Base-by-base conservation (phyloP, 1,139 yeast species). In the Scheffersomyces cryptocercus region DNA sequence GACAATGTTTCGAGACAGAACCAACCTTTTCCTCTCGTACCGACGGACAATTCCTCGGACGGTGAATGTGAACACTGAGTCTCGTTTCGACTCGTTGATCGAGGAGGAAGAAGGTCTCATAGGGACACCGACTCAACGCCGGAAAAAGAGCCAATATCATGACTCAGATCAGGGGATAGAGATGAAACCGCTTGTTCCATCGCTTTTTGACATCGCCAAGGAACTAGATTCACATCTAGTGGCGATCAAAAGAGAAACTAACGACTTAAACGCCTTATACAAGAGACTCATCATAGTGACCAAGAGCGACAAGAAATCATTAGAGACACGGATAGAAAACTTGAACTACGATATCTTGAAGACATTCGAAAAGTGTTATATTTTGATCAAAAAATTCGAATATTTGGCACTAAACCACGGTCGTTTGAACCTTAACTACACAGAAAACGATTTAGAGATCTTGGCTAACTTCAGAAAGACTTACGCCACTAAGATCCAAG, bases 241-340 rank as follows among this genome's bases (percentile, higher is more conserved):
- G 1, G 69, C 69, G 15, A 75, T 86, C 43, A 75, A 77, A 45
- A 51, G 56, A 35, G 68, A 82, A 55, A 76, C 84, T 49, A 70
- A 73, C 47, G 79, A 76, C 46, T 72, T 93, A 54, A 84, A 82
- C 43, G 75, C 78, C 30, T 64, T 89, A 39, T 95, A 95, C 62
- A 85, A 87, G 61, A 86, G 85, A 64, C 86, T 91, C 52, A 75
- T 93, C 28, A 77, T 93, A 38, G 96, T 97, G 2, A 93, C 93
- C 34, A 88, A 90, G 58, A 84, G 79, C 51, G 97, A 91, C 60
- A 77, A 88, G 50, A 73, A 75, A 16, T 83, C 82, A 51, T 86
- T 85, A 53, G 88, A 85, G 50, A 79, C 76, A 47, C 64, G 67
- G 44, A 89, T 95, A 50, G 97, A 91, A 59, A 80, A 80, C 43